Percentiles rank a stretch among this genome's conserved stretches.
These are phyloP conservation scores for Populus nigra DNA, from an alignment of 345 rosid genomes.

Conservation along the genomic window DNA sequence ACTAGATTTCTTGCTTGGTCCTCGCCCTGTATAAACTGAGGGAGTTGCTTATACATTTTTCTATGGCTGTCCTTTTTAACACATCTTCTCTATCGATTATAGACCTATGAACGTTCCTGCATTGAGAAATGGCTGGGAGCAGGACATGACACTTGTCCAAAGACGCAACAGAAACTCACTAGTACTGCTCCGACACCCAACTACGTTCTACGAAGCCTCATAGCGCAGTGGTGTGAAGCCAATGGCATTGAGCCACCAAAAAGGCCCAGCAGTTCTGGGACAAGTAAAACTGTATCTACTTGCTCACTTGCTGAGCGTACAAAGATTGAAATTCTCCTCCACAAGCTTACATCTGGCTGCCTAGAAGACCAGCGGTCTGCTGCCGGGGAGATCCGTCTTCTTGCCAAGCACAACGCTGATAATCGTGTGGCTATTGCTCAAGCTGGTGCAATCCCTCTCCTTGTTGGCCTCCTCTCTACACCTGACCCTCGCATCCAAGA, in stretches of 20 bases:
- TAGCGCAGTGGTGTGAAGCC: constrained; percentile 95
- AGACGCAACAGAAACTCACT: constrained; percentile 77
- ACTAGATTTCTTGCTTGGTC: constrained; percentile 5
- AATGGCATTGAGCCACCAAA: constrained; percentile 87
- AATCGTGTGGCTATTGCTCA: constrained; percentile 97
- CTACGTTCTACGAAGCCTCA: constrained; percentile 89
- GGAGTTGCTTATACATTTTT: constrained; percentile 3
- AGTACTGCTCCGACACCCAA: constrained; percentile 76
- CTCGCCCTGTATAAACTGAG: not conserved
- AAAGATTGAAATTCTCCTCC: constrained; percentile 70
- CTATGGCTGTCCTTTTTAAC: constrained; percentile 1
- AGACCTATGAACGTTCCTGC: constrained; percentile 93
- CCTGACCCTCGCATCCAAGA: constrained; percentile 90
- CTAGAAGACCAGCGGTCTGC: constrained; percentile 81
- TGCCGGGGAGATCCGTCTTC: constrained; percentile 93
- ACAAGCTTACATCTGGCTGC: constrained; percentile 67
- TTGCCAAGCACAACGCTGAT: constrained; percentile 94
- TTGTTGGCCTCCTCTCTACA: constrained; percentile 72
- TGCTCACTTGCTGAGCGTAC: constrained; percentile 71
- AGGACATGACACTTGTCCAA: constrained; percentile 89
- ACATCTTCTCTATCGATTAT: constrained; percentile 24
- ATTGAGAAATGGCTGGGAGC: constrained; percentile 95
- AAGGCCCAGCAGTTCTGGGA: constrained; percentile 65
- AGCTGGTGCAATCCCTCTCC: constrained; percentile 97
- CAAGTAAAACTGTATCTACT: constrained; percentile 56